A percentile compares a stretch with the other conserved stretches of the same genome.
Conservation (phyloP, 2,329 filamentous ascomycete genomes). For the Mycosphaerelloides madeirae region DNA sequence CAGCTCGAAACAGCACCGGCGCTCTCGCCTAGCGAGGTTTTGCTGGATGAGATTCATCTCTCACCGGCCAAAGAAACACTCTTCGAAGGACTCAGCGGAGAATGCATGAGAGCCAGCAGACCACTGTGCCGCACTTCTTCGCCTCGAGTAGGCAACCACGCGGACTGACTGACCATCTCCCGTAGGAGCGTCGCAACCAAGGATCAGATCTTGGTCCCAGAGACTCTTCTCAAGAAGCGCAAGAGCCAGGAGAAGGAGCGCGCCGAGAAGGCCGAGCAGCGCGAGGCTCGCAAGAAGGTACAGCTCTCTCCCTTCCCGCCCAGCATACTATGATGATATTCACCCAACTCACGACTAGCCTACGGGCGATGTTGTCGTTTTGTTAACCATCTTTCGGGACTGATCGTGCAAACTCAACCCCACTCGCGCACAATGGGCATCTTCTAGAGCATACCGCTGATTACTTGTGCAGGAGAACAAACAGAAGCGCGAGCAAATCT, state of each 20-base stretch:
- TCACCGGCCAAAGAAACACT: constrained; percentile 69
- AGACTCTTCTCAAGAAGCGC: constrained; percentile 99
- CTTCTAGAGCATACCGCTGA: constrained; percentile 30
- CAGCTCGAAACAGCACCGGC: constrained; percentile 22
- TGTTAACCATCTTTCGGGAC: constrained; percentile 99
- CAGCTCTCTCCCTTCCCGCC: constrained; percentile 39
- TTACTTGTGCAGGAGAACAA: constrained; percentile 72
- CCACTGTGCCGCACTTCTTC: constrained; percentile 90
- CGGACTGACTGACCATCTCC: constrained; percentile 61
- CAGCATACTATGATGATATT: constrained; percentile 73
- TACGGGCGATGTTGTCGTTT: constrained; percentile 88
- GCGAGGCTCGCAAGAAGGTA: constrained; percentile 74
- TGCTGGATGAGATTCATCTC: constrained; percentile 33
- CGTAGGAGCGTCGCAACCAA: constrained; percentile 83
- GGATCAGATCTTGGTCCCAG: constrained; percentile 94
- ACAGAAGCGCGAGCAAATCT: constrained; percentile 97
- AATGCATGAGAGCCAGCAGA: constrained; percentile 59
- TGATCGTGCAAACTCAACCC: constrained; percentile 57
- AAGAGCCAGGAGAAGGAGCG: constrained; percentile 99
- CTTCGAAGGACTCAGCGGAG: constrained; percentile 29
- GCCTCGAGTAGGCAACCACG: constrained; percentile 63
- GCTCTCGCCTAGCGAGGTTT: constrained; percentile 29
- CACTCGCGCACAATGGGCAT: constrained; percentile 6
- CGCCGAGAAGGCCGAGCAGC: constrained; percentile 64
- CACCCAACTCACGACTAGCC: constrained; percentile 82